Conservation (phyloP, 208 protist species). For the Trypanosoma congolense region DNA sequence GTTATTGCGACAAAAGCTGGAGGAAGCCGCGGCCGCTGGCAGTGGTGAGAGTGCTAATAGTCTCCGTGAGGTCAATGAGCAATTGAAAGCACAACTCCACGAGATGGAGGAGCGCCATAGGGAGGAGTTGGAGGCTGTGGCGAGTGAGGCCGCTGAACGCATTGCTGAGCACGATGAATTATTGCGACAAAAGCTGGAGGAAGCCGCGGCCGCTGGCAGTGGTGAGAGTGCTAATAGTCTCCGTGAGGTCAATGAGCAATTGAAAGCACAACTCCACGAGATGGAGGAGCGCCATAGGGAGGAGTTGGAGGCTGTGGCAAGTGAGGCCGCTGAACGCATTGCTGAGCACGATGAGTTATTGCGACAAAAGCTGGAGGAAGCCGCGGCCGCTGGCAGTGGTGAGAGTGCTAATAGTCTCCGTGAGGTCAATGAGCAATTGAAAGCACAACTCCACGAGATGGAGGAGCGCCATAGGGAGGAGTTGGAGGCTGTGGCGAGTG, state of each 20-base stretch:
- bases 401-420: background rate
- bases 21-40: background rate
- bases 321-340: constrained; percentile 47
- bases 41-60: background rate
- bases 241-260: background rate
- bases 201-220: background rate
- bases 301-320: constrained; percentile 46
- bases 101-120: background rate
- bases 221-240: background rate
- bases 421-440: constrained; percentile 6
- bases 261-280: constrained; percentile 16
- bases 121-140: background rate
- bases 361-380: background rate
- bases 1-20: constrained; percentile 2
- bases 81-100: background rate
- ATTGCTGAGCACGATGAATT: constrained; percentile 7
- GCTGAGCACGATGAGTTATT: constrained; percentile 47
- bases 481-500: background rate
- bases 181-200: constrained; percentile 3
- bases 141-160: background rate
- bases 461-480: background rate
- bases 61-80: background rate
- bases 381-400: background rate
- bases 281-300: constrained; percentile 30
- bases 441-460: constrained; percentile 4